phyloP scores from a whole-genome alignment of 257 asterid genomes.

The Paraleonurus japonicus region DNA sequence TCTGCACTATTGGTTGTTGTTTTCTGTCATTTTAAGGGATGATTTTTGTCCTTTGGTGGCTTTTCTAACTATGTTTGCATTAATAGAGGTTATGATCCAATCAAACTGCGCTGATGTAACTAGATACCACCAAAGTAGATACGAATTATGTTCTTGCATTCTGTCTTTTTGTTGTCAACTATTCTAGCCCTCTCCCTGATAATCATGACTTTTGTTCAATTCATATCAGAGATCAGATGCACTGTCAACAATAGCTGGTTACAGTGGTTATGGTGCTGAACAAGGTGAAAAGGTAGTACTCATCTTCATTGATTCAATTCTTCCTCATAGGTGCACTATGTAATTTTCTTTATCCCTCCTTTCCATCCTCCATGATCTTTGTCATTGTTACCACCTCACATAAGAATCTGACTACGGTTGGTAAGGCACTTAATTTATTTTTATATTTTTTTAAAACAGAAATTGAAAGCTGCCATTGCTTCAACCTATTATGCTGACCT shows the following conservation, averaged over 20 bases:
- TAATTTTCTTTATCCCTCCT: not conserved
- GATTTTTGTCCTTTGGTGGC: not conserved
- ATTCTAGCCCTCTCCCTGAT: conserved; percentile 10
- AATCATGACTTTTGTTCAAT: conserved; percentile 14
- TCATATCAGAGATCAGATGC: conserved; percentile 63
- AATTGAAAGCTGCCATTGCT: conserved; percentile 88
- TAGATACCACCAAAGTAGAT: conserved; percentile 12
- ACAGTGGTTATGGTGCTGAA: conserved; percentile 96
- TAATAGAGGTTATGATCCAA: not conserved
- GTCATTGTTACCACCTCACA: not conserved
- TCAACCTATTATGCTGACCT: conserved; percentile 73
- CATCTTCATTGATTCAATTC: not conserved
- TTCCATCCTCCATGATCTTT: conserved; percentile 14
- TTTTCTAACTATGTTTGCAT: not conserved
- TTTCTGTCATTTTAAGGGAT: not conserved
- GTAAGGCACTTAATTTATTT: not conserved
- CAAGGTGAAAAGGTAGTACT: conserved; percentile 84
- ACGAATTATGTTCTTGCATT: not conserved
- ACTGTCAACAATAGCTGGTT: conserved; percentile 79
- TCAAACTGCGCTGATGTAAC: conserved; percentile 3
- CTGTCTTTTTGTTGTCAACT: not conserved
- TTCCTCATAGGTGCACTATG: not conserved
- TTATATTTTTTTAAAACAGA: conserved; percentile 38
- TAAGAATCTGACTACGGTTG: not conserved
- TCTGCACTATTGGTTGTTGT: not conserved